phyloP scores from a whole-genome alignment of 805 yeast genomes.

The Saccharomycopsis lassenensis region DNA sequence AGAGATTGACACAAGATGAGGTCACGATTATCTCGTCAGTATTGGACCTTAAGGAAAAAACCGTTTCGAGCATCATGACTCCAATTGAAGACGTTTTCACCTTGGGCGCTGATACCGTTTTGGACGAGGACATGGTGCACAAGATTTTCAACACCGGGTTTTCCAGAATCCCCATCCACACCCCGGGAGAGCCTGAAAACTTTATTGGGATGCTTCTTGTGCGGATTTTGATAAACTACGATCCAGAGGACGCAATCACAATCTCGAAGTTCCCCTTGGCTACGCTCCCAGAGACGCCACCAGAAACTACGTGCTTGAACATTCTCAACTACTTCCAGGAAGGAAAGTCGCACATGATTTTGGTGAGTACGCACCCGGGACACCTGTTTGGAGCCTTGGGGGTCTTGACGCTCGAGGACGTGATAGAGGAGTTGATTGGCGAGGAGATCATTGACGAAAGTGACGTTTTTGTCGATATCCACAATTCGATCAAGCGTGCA shows the following conservation, averaged over 20 bases:
- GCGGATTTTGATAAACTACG: conserved; percentile 85
- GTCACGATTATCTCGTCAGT: conserved; percentile 94
- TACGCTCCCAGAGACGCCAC: conserved; percentile 88
- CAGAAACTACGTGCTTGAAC: conserved; percentile 86
- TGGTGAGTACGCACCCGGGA: conserved; percentile 82
- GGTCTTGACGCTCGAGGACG: conserved; percentile 88
- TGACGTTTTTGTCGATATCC: conserved; percentile 86
- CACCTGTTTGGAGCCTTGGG: conserved; percentile 76
- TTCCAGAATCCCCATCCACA: conserved; percentile 87
- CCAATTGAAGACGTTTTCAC: conserved; percentile 87
- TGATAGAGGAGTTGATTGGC: conserved; percentile 95
- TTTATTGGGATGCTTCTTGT: conserved; percentile 94
- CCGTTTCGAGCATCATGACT: conserved; percentile 82
- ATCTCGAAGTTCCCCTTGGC: conserved; percentile 92
- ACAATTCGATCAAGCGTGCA: conserved; percentile 70
- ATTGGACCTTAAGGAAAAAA: conserved; percentile 83
- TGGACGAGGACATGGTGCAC: conserved; percentile 78
- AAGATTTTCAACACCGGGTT: conserved; percentile 90
- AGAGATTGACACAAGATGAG: conserved; percentile 85
- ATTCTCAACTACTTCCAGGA: conserved; percentile 94
- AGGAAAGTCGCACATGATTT: conserved; percentile 96
- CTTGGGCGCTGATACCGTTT: conserved; percentile 68
- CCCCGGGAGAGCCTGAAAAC: conserved; percentile 80
- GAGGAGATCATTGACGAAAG: conserved; percentile 96
- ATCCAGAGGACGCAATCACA: conserved; percentile 91